A percentile compares a stretch with the other conserved stretches of the same genome.
These are phyloP conservation scores for Scheffersomyces stipitis DNA, from an alignment of 805 yeast genomes.

Conservation along the genomic window DNA sequence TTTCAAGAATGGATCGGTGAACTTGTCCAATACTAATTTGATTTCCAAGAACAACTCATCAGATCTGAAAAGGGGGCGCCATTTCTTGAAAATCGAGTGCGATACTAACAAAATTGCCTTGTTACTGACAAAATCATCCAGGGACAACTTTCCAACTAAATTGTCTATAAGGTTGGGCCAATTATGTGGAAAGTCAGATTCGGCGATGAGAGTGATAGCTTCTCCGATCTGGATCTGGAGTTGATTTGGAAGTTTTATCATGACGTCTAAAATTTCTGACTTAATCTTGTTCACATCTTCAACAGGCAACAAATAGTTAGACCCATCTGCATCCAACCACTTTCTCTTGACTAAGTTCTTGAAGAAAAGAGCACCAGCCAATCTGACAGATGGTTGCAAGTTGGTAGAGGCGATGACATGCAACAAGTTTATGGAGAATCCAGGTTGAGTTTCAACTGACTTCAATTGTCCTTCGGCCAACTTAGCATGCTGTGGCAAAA, in stretches of 20 bases:
- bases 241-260: slow-evolving; percentile 78
- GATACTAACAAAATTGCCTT: slow-evolving; percentile 89
- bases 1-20: slow-evolving; percentile 75
- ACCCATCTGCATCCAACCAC: slow-evolving; percentile 90
- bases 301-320: slow-evolving; percentile 54
- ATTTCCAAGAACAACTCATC: slow-evolving; percentile 89
- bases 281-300: slow-evolving; percentile 71
- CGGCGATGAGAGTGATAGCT: slow-evolving; percentile 88
- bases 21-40: slow-evolving; percentile 79
- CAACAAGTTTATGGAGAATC: slow-evolving; percentile 73
- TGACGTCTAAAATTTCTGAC: slow-evolving; percentile 73
- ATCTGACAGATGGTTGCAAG: slow-evolving; percentile 56
- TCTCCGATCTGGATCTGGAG: slow-evolving; percentile 95
- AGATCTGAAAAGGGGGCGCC: slow-evolving; percentile 93
- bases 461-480: slow-evolving; percentile 66
- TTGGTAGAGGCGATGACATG: slow-evolving; percentile 71
- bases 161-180: slow-evolving; percentile 82
- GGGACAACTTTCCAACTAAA: slow-evolving; percentile 63
- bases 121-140: slow-evolving; percentile 68
- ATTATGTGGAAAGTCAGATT: slow-evolving; percentile 88
- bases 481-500: slow-evolving; percentile 62
- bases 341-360: slow-evolving; percentile 81
- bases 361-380: slow-evolving; percentile 89
- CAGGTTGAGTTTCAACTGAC: slow-evolving; percentile 61
- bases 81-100: slow-evolving; percentile 91